Evolutionary conservation across 2,329 filamentous ascomycete species (phyloP), one percentile per base, ranked within the genome.

Genomic region (Neospermospora avenae): DNA sequence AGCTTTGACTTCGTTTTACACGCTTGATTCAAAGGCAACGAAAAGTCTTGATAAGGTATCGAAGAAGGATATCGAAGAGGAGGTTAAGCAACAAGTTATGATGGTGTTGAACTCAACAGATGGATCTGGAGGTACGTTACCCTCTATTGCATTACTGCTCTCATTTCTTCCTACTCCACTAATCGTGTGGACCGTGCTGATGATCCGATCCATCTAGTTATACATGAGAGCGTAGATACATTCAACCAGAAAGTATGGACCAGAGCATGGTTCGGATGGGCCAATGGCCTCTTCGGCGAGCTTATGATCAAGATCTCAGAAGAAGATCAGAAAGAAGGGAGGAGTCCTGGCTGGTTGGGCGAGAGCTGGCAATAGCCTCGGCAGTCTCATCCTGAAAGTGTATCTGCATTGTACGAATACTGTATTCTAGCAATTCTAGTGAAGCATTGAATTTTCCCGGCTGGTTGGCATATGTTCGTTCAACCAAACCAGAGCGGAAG

Each of bases 231-330:
- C 58, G 74, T 81, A 16, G 71, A 78, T 59, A 74, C 75, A 3
- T 78, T 78, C 71, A 69, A 75, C 57, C 69, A 72, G 48, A 66
- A 65, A 1, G 66, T 72, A 44, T 81, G 73, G 70, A 76, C 76
- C 20, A 67, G 79, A 20, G 71, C 75, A 11, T 81, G 79, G 79
- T 96, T 95, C 72, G 88, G 90, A 0, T 95, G 91, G 91, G 89
- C 90, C 11, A 95, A 95, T 71, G 90, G 88, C 0, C 83, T 95
- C 18, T 93, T 92, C 74, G 88, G 89, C 14, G 88, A 93, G 76
- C 89, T 68, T 53, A 58, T 68, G n/a, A 54, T 68, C 31, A 68
- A 64, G 54, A 58, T 68, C 24, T 52, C 51, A 3, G 58, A 63
- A 34, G 64, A 65, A 24, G 59, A 62, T 55, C 54, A 65, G 42